Evolutionary conservation across 179 eudicot species (phyloP).

Genomic region (Gypsophila paniculata): DNA sequence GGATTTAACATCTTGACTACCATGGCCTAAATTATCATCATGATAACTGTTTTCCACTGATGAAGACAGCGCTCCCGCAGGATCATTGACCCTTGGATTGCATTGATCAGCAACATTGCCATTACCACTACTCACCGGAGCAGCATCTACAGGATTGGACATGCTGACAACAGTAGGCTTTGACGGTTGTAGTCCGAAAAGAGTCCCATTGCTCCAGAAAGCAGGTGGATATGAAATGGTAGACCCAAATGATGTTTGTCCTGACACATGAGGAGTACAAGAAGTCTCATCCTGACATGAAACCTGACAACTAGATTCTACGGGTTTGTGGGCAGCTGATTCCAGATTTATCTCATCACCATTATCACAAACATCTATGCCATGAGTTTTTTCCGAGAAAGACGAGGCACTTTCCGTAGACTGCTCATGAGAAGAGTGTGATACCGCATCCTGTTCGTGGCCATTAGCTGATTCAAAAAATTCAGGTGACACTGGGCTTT

Average conservation of each 20-base stretch:
- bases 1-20: conserved; percentile 28
- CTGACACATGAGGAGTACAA: conserved; percentile 6
- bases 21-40: conserved; percentile 14
- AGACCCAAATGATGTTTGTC: conserved; percentile 29
- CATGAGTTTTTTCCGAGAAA: conserved; percentile 22
- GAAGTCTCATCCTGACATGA: conserved; percentile 6
- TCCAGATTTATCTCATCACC: conserved; percentile 20
- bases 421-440: conserved; percentile 25
- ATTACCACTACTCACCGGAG: conserved; percentile 22
- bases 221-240: conserved; percentile 37
- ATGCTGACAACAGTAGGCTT: conserved; percentile 66
- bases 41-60: conserved; percentile 22
- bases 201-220: conserved; percentile 79
- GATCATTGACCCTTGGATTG: conserved; percentile 21
- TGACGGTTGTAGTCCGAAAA: conserved; percentile 79
- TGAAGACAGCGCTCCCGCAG: conserved; percentile 22
- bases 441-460: conserved; percentile 18
- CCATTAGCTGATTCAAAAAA: conserved; percentile 10
- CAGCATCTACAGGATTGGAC: conserved; percentile 17
- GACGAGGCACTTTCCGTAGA: conserved; percentile 23
- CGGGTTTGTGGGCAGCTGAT: conserved; percentile 27
- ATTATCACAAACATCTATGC: conserved; percentile 20
- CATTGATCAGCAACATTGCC: conserved; percentile 25
- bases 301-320: conserved; percentile 25
- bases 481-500: conserved; percentile 14